Conservation (phyloP, 2,329 filamentous ascomycete genomes). For the Alternaria triticimaculans region DNA sequence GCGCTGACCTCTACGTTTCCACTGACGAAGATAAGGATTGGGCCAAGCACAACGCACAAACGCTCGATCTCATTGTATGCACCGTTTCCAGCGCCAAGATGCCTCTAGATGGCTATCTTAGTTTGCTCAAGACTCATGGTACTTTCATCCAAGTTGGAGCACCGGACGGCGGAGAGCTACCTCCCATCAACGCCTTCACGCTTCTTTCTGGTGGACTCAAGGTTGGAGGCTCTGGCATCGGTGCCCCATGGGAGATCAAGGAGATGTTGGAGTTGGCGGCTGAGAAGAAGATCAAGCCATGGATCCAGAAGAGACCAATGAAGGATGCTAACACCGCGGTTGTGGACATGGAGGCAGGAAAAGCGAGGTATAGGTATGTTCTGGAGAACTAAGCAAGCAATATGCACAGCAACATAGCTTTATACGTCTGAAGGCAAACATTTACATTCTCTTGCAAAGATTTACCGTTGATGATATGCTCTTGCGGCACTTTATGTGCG, state of each 20-base stretch:
- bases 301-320: slow-evolving; percentile 68
- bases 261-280: slow-evolving; percentile 62
- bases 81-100: slow-evolving; percentile 62
- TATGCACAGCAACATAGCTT: background rate
- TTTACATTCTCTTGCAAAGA: background rate
- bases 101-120: slow-evolving; percentile 64
- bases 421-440: background rate
- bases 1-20: slow-evolving; percentile 67
- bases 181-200: slow-evolving; percentile 60
- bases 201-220: slow-evolving; percentile 51
- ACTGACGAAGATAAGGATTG: slow-evolving; percentile 66
- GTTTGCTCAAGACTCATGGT: slow-evolving; percentile 64
- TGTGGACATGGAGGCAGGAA: slow-evolving; percentile 63
- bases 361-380: slow-evolving; percentile 55
- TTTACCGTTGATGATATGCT: background rate
- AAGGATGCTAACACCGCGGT: slow-evolving; percentile 61
- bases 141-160: slow-evolving; percentile 69
- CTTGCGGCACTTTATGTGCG: background rate
- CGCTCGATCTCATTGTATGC: slow-evolving; percentile 65
- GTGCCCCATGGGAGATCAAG: slow-evolving; percentile 29
- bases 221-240: slow-evolving; percentile 34
- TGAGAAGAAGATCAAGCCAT: slow-evolving; percentile 64
- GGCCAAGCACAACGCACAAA: slow-evolving; percentile 60
- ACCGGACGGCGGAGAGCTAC: slow-evolving; percentile 43
- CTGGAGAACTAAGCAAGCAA: slow-evolving; percentile 28